A percentile compares a stretch with the other conserved stretches of the same genome.
Conservation (phyloP, 306 rosid genomes). For the Vigna hirtella region DNA sequence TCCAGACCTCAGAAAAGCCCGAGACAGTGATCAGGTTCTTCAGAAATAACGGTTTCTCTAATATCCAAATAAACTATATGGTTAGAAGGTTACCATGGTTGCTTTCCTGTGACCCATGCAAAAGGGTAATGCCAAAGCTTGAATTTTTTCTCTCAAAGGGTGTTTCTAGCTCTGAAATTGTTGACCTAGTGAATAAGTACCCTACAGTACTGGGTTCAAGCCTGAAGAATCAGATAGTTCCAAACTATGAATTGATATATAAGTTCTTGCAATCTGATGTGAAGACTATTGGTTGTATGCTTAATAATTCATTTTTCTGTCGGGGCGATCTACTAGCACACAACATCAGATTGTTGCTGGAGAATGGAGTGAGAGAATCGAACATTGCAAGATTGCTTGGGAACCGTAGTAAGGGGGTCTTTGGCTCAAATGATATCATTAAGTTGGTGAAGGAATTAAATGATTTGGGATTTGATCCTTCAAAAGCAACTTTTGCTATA, state of each 20-base stretch:
- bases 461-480: constrained; percentile 7
- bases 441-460: neutral
- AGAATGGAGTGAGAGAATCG: neutral
- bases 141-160: constrained; percentile 44
- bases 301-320: neutral
- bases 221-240: neutral
- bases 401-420: neutral
- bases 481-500: neutral
- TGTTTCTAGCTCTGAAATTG: constrained; percentile 21
- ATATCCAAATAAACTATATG: neutral
- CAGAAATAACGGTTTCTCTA: constrained; percentile 14
- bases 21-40: neutral
- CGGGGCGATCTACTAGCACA: neutral
- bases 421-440: neutral
- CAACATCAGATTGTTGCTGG: neutral
- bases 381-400: constrained; percentile 1
- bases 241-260: neutral
- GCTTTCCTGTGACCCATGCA: neutral
- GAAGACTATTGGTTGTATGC: neutral
- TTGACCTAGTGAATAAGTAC: neutral
- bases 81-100: neutral
- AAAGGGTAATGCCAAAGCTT: constrained; percentile 30
- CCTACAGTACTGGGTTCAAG: neutral
- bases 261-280: neutral
- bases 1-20: neutral